Conservation (phyloP, 2,329 filamentous ascomycete genomes). For the Chlorencoelia australis region DNA sequence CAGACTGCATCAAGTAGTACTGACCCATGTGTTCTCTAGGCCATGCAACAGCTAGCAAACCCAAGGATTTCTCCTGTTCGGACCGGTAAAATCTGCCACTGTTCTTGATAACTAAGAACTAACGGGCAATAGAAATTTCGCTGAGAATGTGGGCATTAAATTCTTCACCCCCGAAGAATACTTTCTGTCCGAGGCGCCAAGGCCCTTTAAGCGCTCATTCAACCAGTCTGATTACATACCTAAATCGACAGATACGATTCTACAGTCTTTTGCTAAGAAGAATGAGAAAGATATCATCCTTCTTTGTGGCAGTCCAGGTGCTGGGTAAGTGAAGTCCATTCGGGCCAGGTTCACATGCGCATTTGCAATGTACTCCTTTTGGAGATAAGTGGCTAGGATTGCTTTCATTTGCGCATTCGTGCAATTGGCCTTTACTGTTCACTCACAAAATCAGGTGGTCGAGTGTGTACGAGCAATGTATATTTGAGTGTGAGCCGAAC, state of each 20-base stretch:
- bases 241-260: slow-evolving; percentile 11
- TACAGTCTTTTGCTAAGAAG: slow-evolving; percentile 35
- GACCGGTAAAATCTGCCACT: slow-evolving; percentile 32
- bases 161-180: slow-evolving; percentile 90
- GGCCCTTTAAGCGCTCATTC: slow-evolving; percentile 60
- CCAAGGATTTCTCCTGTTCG: slow-evolving; percentile 56
- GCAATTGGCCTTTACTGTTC: no score
- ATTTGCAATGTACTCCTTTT: no score
- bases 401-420: no score
- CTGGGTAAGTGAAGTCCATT: no score
- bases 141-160: slow-evolving; percentile 68
- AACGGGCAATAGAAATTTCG: slow-evolving; percentile 55
- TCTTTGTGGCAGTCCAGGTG: slow-evolving; percentile 79
- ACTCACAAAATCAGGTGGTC: no score
- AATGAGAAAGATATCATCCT: slow-evolving; percentile 66
- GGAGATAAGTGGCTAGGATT: no score
- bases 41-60: slow-evolving; percentile 33
- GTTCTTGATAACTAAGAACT: slow-evolving; percentile 5
- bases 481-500: no score
- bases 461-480: no score
- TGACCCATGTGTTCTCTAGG: no score
- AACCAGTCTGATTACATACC: slow-evolving; percentile 52
- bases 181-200: slow-evolving; percentile 60
- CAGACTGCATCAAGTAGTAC: no score
- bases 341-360: no score